A percentile compares a stretch with the other conserved stretches of the same genome.
Conservation (phyloP, 495 filamentous ascomycete species). For the Podospora pseudocomata region DNA sequence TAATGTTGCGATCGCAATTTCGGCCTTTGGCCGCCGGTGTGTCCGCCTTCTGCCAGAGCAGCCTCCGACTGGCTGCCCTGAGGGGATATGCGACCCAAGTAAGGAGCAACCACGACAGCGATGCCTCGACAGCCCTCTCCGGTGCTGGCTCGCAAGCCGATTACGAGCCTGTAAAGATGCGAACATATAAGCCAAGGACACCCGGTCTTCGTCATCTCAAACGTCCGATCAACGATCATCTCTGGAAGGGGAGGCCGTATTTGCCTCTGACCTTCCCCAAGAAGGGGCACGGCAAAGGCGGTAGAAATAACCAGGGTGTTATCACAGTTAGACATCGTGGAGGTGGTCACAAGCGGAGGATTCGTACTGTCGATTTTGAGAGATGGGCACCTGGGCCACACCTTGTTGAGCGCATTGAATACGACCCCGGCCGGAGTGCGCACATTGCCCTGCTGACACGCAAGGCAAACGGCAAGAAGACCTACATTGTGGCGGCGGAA, state of each 20-base stretch:
- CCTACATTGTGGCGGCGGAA: constrained; percentile 89
- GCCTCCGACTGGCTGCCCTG: constrained; percentile 17
- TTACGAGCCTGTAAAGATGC: constrained; percentile 51
- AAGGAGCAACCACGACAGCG: constrained; percentile 9
- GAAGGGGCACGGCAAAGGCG: constrained; percentile 86
- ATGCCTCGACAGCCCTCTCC: neutral
- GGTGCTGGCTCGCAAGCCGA: constrained; percentile 12
- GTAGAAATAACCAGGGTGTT: constrained; percentile 79
- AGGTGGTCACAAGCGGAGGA: constrained; percentile 85
- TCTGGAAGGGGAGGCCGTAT: constrained; percentile 88
- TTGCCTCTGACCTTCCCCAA: constrained; percentile 82
- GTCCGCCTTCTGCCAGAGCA: constrained; percentile 24
- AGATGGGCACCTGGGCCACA: constrained; percentile 74
- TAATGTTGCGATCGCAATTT: constrained; percentile 35
- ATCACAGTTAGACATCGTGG: constrained; percentile 88
- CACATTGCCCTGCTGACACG: constrained; percentile 86
- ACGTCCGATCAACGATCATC: constrained; percentile 89
- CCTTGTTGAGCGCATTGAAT: constrained; percentile 87
- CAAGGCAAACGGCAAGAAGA: constrained; percentile 63
- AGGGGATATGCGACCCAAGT: constrained; percentile 28
- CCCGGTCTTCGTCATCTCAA: constrained; percentile 89
- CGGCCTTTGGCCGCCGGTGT: constrained; percentile 27
- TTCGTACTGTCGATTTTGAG: constrained; percentile 83
- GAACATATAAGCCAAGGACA: constrained; percentile 91
- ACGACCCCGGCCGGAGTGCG: constrained; percentile 87